Evolutionary conservation across 257 asterid genomes (phyloP).

Genomic region (Dorcoceras hygrometricum): DNA sequence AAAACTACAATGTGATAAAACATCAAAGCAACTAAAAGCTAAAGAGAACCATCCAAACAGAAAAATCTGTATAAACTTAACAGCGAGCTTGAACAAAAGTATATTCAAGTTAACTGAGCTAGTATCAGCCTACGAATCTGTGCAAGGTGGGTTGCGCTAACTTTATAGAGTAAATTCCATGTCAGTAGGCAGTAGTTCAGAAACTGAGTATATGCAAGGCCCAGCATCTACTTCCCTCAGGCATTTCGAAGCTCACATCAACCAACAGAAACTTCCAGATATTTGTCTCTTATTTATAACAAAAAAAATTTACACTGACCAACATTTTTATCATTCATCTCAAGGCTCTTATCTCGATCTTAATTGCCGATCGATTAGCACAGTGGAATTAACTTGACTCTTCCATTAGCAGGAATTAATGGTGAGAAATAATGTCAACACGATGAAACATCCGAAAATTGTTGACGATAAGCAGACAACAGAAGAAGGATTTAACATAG

Average conservation of each 20-base stretch:
- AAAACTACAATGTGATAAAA: slow-evolving; percentile 17
- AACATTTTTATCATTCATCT: not conserved
- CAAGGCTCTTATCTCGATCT: not conserved
- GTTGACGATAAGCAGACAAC: not conserved
- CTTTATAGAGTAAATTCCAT: not conserved
- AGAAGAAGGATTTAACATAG: not conserved
- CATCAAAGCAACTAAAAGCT: not conserved
- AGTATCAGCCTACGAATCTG: not conserved
- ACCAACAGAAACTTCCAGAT: not conserved
- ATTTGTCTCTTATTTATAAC: too few relatives aligned
- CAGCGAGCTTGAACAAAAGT: not conserved
- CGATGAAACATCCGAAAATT: not conserved
- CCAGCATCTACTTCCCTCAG: not conserved
- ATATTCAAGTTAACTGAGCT: not conserved
- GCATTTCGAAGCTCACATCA: not conserved
- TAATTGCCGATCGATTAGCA: not conserved
- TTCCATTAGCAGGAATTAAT: not conserved
- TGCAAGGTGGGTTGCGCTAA: not conserved
- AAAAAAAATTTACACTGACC: not conserved
- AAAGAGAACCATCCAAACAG: not conserved
- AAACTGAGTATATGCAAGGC: not conserved
- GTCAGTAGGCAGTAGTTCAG: not conserved
- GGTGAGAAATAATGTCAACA: not conserved
- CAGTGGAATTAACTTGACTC: not conserved
- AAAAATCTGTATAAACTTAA: not conserved